Base-by-base conservation (phyloP, 805 yeast genomes). In the Ogataea trehaloabstinens region DNA sequence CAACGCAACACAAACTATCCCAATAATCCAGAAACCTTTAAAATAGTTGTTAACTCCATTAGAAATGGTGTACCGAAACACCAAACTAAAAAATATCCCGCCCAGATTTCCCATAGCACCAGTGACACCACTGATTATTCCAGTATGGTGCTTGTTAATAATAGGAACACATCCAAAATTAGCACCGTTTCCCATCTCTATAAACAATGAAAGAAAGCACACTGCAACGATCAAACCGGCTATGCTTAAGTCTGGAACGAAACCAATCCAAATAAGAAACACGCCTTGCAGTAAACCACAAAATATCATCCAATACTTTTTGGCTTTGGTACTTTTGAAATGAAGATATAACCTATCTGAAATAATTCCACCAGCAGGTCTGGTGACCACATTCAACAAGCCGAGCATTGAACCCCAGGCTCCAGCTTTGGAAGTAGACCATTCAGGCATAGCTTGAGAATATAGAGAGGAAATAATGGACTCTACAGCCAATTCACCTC, bases 131-230 rank as follows among this genome's bases (percentile, higher is more conserved):
- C 66, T 52, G n/a, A 64, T 64, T 32, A 61, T 55, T 35, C 69
- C 69, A 12, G 63, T 54, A 37, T 58, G 65, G 29, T 52, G 53
- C 18, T 60, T 61, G 37, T 61, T 60, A 21, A 61, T 52, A 33
- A 61, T 61, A 2, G 67, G 67, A 10, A 64, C 69, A 8, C 59
- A 45, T 0, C 66, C 51, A 44, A 58, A 64, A 35, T 60, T 59
- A 10, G 69, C 69, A 39, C 69, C 69, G 35, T 64, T 63, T 16
- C 60, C 68, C 58, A 63, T 63, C 37, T 64, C 69, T 64, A 64
- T 61, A 29, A 59, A 63, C 10, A 58, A 35, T 16, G 53, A 47
- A 62, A 62, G 51, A 17, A 63, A 49, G 28, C 55, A 53, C 37
- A 63, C 42, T 0, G 64, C 48, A 2, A 48, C 63, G 29, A 64